Base-by-base conservation (phyloP, 169 alveolate genomes). In the Plasmodium sp. region DNA sequence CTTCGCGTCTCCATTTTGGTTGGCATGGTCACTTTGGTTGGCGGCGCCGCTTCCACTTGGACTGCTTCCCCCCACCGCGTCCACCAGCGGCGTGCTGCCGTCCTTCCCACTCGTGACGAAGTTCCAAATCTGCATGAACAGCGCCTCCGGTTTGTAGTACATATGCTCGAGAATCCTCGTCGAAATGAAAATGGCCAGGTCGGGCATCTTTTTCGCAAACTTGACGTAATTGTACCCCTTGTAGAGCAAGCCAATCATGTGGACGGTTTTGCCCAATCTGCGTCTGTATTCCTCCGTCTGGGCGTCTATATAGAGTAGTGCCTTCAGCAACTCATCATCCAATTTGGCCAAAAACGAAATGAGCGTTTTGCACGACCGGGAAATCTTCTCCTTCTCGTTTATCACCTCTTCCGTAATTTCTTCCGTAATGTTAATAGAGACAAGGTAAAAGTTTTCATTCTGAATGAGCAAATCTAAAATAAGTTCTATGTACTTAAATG, bases 251-350 rank as follows among this genome's bases (percentile, higher is more conserved):
- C 95, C 97, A 14, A 97, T 85, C 97, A 96, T 94, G 86, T 96
- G 93, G 10, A 96, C 94, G 22, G 93, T 96, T 95, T 96, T 95
- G 6, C 94, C 98, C 34, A 97, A 95, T 92, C 97, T 94, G 39
- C 96, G 96, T 73, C 97, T 95, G 90, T 97, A 97, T 83, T 97
- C 98, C 58, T 95, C 97, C 34, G 97, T 92, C 81, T 97, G 98
- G 27, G 97, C 98, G 75, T 98, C 99, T 12, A 97, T 97, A 83
- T 97, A 97, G 73, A 96, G 84, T 39, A 97, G 93, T n/a, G 97
- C 98, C 94, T 97, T 97, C 72, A 96, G 96, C 48, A 97, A 96
- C 95, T 97, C 98, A 72, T 97, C 98, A 85, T 97, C 97, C 48
- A 97, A 95, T 93, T 97, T 97, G 9, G 96, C 97, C 36, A 97